Evolutionary conservation across 768 basidiomycete genomes (phyloP).

Genomic region (Strobilomyces echinocephalus): DNA sequence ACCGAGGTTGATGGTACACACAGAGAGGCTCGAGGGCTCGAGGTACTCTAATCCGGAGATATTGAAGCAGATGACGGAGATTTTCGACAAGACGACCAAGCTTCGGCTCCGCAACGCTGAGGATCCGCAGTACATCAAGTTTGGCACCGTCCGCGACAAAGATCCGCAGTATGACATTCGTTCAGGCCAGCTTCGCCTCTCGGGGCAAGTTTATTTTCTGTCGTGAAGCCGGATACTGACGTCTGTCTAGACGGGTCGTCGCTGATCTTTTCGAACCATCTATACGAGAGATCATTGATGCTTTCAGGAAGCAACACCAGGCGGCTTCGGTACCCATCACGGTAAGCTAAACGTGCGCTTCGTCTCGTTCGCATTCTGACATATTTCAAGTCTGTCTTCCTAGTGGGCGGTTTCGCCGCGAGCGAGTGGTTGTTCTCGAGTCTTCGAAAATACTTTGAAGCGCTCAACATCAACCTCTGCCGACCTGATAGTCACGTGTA

Average conservation of each 20-base stretch:
- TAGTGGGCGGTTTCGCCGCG: constrained; percentile 53
- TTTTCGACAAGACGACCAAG: no score
- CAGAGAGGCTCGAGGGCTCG: constrained; percentile 27
- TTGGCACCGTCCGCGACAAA: constrained; percentile 37
- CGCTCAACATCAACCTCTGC: constrained; percentile 38
- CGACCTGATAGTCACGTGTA: constrained; percentile 54
- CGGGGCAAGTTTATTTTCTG: constrained; percentile 26
- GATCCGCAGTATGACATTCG: constrained; percentile 37
- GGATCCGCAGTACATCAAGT: constrained; percentile 38
- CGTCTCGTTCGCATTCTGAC: neutral
- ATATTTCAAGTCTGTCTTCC: constrained; percentile 34
- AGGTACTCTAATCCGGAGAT: constrained; percentile 29
- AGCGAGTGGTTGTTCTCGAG: constrained; percentile 45
- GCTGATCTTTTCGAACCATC: constrained; percentile 43
- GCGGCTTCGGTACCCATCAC: constrained; percentile 30
- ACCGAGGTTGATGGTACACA: neutral
- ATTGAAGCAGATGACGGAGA: constrained; percentile 11
- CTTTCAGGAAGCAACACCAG: constrained; percentile 31
- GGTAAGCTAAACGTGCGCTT: constrained; percentile 18
- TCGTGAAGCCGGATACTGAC: neutral
- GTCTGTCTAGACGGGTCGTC: constrained; percentile 32
- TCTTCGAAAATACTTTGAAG: constrained; percentile 37
- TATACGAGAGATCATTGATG: constrained; percentile 33
- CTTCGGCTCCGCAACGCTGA: constrained; percentile 35
- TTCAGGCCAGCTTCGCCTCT: constrained; percentile 36